Conservation (phyloP, 169 alveolate genomes). For the Plasmodium gallinaceum region DNA sequence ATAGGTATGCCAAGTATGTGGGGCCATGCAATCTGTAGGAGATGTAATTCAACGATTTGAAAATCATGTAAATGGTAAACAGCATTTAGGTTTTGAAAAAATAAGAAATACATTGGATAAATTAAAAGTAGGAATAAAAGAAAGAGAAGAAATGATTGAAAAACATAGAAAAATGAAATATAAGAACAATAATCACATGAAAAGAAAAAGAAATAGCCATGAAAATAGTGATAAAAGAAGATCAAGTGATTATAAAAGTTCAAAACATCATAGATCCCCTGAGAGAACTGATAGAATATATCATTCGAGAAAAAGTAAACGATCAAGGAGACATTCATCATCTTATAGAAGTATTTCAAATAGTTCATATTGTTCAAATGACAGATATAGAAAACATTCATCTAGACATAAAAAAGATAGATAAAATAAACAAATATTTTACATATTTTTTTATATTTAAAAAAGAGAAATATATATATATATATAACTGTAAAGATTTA, state of each 20-base stretch:
- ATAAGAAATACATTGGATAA: slow-evolving; percentile 48
- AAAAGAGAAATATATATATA: background rate
- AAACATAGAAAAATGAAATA: slow-evolving; percentile 47
- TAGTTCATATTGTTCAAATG: slow-evolving; percentile 23
- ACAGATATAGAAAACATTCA: slow-evolving; percentile 38
- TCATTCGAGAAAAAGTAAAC: slow-evolving; percentile 38
- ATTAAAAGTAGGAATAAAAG: slow-evolving; percentile 31
- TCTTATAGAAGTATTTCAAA: slow-evolving; percentile 40
- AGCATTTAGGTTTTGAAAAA: slow-evolving; percentile 80
- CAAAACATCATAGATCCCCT: slow-evolving; percentile 52
- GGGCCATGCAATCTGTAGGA: slow-evolving; percentile 84
- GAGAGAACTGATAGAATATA: slow-evolving; percentile 32
- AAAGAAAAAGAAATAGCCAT: slow-evolving; percentile 13
- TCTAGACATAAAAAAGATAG: slow-evolving; percentile 6
- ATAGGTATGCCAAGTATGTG: slow-evolving; percentile 84
- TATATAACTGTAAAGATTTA: no score
- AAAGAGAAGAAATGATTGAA: slow-evolving; percentile 63
- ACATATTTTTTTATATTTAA: background rate
- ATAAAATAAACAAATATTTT: background rate
- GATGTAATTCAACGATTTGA: slow-evolving; percentile 81
- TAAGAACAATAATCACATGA: slow-evolving; percentile 8
- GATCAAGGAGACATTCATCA: slow-evolving; percentile 39
- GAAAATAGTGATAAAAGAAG: slow-evolving; percentile 38
- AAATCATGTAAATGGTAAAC: slow-evolving; percentile 82
- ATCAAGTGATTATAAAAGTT: slow-evolving; percentile 36